Conservation (phyloP, 2,329 filamentous ascomycete species). For the Lojkania enalia region DNA sequence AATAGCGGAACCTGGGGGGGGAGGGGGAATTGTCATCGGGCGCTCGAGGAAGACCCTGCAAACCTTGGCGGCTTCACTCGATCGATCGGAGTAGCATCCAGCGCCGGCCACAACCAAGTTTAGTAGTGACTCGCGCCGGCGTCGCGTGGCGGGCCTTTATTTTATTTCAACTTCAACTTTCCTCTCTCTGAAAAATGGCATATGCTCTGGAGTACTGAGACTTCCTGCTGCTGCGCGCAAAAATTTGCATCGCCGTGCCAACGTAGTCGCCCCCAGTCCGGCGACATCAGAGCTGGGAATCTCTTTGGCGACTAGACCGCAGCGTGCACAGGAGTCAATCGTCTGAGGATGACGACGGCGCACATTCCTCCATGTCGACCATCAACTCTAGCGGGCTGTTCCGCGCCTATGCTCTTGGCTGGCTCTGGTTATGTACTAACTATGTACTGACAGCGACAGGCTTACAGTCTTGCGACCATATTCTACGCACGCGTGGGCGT, state of each 20-base stretch:
- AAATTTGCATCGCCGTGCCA: background rate
- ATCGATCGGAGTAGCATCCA: background rate
- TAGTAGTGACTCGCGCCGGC: background rate
- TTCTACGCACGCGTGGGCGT: background rate
- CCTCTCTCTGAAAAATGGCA: background rate
- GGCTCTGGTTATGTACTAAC: too few relatives aligned
- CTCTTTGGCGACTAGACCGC: background rate
- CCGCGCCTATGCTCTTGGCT: background rate
- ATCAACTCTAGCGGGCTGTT: background rate
- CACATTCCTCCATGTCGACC: background rate
- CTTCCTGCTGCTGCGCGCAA: background rate
- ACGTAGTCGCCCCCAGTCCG: background rate
- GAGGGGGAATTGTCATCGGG: too few relatives aligned
- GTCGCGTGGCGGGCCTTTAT: background rate
- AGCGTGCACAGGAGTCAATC: background rate
- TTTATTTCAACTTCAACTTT: background rate
- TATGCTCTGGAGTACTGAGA: background rate
- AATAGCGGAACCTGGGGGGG: too few relatives aligned
- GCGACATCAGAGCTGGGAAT: background rate
- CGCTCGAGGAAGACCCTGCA: too few relatives aligned
- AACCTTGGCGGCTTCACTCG: too few relatives aligned
- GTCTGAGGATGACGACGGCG: background rate
- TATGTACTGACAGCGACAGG: too few relatives aligned
- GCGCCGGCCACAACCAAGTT: background rate
- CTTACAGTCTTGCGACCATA: background rate